Evolutionary conservation across 1,284 basidiomycete species (phyloP).

Genomic region (Lentinula novae-zelandiae): DNA sequence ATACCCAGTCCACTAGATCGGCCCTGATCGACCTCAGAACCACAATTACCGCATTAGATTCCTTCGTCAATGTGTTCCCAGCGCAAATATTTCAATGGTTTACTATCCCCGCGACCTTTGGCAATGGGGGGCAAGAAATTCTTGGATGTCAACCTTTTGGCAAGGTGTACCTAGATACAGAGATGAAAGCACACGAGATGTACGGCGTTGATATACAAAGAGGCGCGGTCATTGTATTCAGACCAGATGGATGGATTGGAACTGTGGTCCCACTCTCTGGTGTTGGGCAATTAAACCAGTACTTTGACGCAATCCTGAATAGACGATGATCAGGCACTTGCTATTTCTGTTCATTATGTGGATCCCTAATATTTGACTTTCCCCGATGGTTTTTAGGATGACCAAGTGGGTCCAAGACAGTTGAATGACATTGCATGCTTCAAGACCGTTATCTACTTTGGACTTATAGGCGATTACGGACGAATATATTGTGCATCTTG

Average conservation of each 20-base stretch:
- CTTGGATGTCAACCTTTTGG: slow-evolving; percentile 17
- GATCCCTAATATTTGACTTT: too few species aligned
- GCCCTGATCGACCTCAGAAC: slow-evolving; percentile 10
- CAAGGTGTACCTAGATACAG: slow-evolving; percentile 20
- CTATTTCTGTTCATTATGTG: background rate
- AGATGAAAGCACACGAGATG: slow-evolving; percentile 21
- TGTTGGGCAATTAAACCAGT: slow-evolving; percentile 11
- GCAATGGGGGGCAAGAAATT: slow-evolving; percentile 21
- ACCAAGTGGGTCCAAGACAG: too few species aligned
- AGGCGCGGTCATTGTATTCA: slow-evolving; percentile 21
- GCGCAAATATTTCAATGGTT: slow-evolving; percentile 20
- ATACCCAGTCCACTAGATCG: slow-evolving; percentile 14
- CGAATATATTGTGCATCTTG: too few species aligned
- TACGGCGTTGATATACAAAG: slow-evolving; percentile 21
- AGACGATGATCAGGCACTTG: background rate
- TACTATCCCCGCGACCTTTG: slow-evolving; percentile 18
- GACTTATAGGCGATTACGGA: too few species aligned
- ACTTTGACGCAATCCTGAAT: slow-evolving; percentile 18
- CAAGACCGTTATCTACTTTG: too few species aligned
- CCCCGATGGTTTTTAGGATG: too few species aligned
- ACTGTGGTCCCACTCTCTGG: slow-evolving; percentile 18
- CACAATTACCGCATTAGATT: slow-evolving; percentile 10
- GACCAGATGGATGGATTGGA: slow-evolving; percentile 24
- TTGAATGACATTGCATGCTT: too few species aligned
- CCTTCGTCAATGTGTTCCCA: slow-evolving; percentile 16